Percentiles rank a stretch among this genome's conserved stretches.
These are phyloP conservation scores for Selaginella moellendorffii DNA, from an alignment of 75 land plant species.

Conservation along the genomic window DNA sequence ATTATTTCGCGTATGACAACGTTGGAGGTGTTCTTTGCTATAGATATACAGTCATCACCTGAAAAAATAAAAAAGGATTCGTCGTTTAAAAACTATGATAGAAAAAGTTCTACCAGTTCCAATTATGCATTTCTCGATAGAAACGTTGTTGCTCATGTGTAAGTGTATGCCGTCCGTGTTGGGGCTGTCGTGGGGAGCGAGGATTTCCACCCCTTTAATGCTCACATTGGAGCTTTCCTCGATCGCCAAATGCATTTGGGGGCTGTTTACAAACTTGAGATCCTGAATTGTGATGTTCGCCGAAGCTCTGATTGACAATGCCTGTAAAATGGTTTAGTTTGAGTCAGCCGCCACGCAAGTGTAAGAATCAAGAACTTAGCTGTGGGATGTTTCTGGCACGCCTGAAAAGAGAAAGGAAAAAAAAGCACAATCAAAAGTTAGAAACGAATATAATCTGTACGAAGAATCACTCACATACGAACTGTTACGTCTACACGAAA, in stretches of 20 bases:
- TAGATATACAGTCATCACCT: constrained; percentile 83
- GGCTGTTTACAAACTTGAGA: constrained; percentile 39
- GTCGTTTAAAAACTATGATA: not conserved
- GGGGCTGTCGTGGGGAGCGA: constrained; percentile 72
- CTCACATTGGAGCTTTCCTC: constrained; percentile 46
- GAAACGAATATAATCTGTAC: not conserved
- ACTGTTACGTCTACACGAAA: constrained; percentile 5
- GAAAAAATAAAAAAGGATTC: constrained; percentile 3
- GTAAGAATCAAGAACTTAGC: not conserved
- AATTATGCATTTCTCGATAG: constrained; percentile 35
- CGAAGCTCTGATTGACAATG: not conserved
- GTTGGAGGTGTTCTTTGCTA: constrained; percentile 48
- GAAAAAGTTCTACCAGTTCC: constrained; percentile 41
- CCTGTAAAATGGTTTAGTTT: not conserved
- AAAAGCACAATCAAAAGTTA: not conserved
- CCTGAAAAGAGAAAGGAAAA: not conserved
- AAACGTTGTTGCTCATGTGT: constrained; percentile 52
- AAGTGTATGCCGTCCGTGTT: constrained; percentile 94
- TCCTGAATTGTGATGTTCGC: not conserved
- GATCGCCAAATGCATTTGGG: constrained; percentile 68
- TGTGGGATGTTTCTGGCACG: not conserved
- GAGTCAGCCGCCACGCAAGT: not conserved
- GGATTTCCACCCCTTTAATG: constrained; percentile 33
- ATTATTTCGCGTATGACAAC: constrained; percentile 32
- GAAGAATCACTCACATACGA: not conserved